These are phyloP conservation scores for Guadua angustifolia DNA, from an alignment of 176 grass and related monocot species.

Conservation along the genomic window DNA sequence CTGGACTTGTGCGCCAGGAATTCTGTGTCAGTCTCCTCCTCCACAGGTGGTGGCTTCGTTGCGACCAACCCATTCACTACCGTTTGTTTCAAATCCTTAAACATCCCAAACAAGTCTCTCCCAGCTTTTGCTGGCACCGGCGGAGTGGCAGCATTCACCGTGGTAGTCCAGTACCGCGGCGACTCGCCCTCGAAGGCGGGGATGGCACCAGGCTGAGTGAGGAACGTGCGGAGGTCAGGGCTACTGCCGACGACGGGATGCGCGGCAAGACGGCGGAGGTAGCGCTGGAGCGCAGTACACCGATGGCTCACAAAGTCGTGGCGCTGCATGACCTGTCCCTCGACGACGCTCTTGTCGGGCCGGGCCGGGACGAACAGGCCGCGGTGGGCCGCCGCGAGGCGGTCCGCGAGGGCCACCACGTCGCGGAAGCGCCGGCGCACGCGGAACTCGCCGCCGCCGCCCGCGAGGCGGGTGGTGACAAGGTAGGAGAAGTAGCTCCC, in stretches of 20 bases:
- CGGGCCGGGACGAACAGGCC: constrained; percentile 71
- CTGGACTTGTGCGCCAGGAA: constrained; percentile 73
- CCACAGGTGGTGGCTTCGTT: constrained; percentile 48
- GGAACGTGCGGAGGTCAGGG: constrained; percentile 71
- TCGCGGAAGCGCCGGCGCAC: constrained; percentile 87
- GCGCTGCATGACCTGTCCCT: constrained; percentile 84
- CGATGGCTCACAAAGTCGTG: constrained; percentile 92
- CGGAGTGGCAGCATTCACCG: constrained; percentile 18
- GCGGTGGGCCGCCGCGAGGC: constrained; percentile 60
- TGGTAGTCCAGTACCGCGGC: constrained; percentile 46
- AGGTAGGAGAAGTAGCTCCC: constrained; percentile 83
- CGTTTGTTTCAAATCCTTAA: constrained; percentile 84
- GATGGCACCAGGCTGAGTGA: constrained; percentile 55
- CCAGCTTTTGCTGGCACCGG: constrained; percentile 51
- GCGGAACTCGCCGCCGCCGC: constrained; percentile 54
- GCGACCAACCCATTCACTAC: constrained; percentile 66
- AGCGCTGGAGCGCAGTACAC: constrained; percentile 68
- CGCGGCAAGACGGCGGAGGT: constrained; percentile 70
- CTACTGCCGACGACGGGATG: constrained; percentile 67
- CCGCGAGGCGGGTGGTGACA: constrained; percentile 53
- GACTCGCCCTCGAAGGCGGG: constrained; percentile 44
- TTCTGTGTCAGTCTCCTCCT: constrained; percentile 74
- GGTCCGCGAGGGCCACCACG: constrained; percentile 76
- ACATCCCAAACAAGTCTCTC: constrained; percentile 80
- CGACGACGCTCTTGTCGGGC: constrained; percentile 88